Percentiles rank a stretch among this genome's conserved stretches.
These are phyloP conservation scores for Xenoacremonium recifei DNA, from an alignment of 2,329 filamentous ascomycete genomes.

Conservation along the genomic window DNA sequence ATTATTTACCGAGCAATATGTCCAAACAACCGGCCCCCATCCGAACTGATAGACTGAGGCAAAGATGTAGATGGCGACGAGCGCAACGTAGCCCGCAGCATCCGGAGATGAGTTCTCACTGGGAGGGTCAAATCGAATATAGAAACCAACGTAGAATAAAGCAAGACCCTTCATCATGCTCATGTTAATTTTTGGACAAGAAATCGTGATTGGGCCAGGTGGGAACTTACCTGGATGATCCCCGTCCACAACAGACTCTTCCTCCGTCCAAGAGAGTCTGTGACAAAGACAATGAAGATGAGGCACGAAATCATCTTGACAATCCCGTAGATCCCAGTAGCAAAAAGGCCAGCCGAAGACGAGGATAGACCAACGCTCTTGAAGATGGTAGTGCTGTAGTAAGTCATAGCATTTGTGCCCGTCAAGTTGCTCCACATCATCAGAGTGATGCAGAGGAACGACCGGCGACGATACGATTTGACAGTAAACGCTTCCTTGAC, in stretches of 20 bases:
- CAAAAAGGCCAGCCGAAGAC: conserved; percentile 58
- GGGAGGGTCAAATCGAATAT: conserved; percentile 48
- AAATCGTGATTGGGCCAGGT: accelerated
- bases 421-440: not conserved
- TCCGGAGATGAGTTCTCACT: conserved; percentile 36
- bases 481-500: conserved; percentile 21
- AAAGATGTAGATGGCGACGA: conserved; percentile 63
- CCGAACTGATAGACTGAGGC: conserved; percentile 60
- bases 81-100: conserved; percentile 46
- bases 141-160: conserved; percentile 23
- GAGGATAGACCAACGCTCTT: conserved; percentile 51
- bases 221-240: conserved; percentile 17
- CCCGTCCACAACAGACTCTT: conserved; percentile 27
- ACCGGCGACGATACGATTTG: conserved; percentile 20
- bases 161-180: not conserved
- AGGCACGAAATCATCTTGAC: conserved; percentile 63
- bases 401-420: conserved; percentile 41
- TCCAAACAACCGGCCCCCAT: conserved; percentile 66
- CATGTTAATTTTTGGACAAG: conserved; percentile 2
- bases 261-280: conserved; percentile 63
- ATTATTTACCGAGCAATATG: too few species aligned
- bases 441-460: conserved; percentile 2
- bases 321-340: conserved; percentile 67
- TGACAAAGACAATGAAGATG: conserved; percentile 60
- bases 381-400: conserved; percentile 65